Evolutionary conservation across 164 flowering plant species (phyloP), one percentile per base, ranked within the genome.

Genomic region (Piper longum): DNA sequence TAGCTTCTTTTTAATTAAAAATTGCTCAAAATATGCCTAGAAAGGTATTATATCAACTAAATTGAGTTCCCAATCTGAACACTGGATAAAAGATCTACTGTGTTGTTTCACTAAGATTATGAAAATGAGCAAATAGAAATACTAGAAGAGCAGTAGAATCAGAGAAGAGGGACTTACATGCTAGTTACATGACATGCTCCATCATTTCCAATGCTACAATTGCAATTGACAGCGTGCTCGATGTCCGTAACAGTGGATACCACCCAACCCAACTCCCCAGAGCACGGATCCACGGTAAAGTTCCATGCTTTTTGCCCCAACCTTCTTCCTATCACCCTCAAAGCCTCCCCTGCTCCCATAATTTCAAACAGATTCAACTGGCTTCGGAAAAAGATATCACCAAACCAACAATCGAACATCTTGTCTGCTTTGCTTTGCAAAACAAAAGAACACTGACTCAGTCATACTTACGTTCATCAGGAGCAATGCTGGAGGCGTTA

Each of bases 131-230:
- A 18, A 40, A 18, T 0, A 16, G 7, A 16, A 13, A 59, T 12
- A 36, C 7, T 59, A 5, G n/a, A 9, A 59, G 8, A 26, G 7
- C 8, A 56, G 26, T 4, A 26, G 72, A 51, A 7, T 36, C 74
- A 51, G 4, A 19, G 17, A 16, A 19, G 14, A 48, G 14, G 12
- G 14, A 9, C 9, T 16, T 74, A 85, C 90, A 85, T 85, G 74
- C 72, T 68, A 42, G 66, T 59, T 13, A 85, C 79, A 56, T 85
- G 90, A 70, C 83, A 80, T 56, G 69, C 59, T 18, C 82, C 73
- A 62, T 62, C 41, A 44, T 73, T 76, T 55, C 43, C 42, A 63
- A 66, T 72, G 58, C 79, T 41, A 74, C 87, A 83, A 54, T 76
- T 55, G 51, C 90, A 85, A 9, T 66, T 66, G 54, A 85, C 71